A percentile compares a stretch with the other conserved stretches of the same genome.
Conservation (phyloP, 2,329 filamentous ascomycete genomes). For the Lachnellula hyalina region DNA sequence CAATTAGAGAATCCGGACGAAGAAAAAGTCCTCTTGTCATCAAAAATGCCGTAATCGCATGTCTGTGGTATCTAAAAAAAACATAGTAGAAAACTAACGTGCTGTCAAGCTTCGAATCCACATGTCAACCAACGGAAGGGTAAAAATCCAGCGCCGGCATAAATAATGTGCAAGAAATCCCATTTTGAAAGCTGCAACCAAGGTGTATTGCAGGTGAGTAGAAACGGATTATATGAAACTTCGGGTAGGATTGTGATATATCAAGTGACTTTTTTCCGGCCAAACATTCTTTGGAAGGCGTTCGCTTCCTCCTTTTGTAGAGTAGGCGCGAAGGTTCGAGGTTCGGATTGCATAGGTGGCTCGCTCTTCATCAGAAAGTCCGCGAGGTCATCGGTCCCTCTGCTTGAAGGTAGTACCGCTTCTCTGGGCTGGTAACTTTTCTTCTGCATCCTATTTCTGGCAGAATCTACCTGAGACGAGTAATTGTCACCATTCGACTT, state of each 20-base stretch:
- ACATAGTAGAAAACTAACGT: not conserved
- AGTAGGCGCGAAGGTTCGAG: constrained; percentile 17
- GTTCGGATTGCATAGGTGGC: constrained; percentile 20
- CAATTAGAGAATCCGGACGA: not conserved
- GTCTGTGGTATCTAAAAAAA: constrained; percentile 4
- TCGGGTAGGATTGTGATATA: not conserved
- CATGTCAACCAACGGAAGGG: not conserved
- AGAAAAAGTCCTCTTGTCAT: not conserved
- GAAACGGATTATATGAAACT: not conserved
- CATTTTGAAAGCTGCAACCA: not conserved
- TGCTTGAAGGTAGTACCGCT: constrained; percentile 20
- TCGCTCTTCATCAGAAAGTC: constrained; percentile 51
- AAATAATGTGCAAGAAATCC: not conserved
- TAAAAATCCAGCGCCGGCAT: not conserved
- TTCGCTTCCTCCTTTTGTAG: constrained; percentile 22
- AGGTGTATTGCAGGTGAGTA: not conserved
- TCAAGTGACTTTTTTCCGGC: constrained; percentile 23
- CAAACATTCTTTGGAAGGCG: constrained; percentile 25
- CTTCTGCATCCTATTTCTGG: constrained; percentile 35
- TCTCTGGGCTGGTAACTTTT: constrained; percentile 44
- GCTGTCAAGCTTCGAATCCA: not conserved
- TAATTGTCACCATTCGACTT: constrained; percentile 21
- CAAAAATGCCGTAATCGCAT: not conserved
- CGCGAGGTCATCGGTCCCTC: constrained; percentile 60
- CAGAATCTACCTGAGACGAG: constrained; percentile 18